Evolutionary conservation across 2,329 filamentous ascomycete genomes (phyloP), one percentile per base, ranked within the genome.

Genomic region (Penicillium fuscoglaucum): DNA sequence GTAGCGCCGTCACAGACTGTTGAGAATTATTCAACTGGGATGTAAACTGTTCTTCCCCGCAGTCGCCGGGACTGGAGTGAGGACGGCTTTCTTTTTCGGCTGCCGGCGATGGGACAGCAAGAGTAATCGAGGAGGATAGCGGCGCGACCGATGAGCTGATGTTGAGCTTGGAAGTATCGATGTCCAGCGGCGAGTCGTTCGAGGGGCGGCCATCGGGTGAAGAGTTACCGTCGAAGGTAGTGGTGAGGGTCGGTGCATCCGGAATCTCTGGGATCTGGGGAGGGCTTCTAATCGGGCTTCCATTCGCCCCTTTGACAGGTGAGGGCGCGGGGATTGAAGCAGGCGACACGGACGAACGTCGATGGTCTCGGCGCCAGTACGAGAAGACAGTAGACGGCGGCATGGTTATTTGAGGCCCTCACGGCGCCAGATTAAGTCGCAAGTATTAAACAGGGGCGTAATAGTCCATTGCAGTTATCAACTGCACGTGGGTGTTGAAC

Each of bases 361-460:
- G 73, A 57, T 74, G 72, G 50, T 75, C 73, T 60, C 73, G 73
- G 55, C 74, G 73, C 73, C 71, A 75, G 59, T 76, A 76, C 28
- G 73, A 74, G 60, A 76, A 76, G 47, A 76, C 74, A 21, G 73
- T 70, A 41, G 73, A 75, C 4, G 73, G 69, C 7, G 72, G 66
- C 74, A 76, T 76, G 61, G 31, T 53, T 50, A 47, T 59, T 39
- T 50, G 52, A 58, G 45, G 49, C 61, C 64, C 62, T 49, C 47
- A 53, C 59, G 37, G 61, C 60, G 64, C 63, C 51, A 58, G 26
- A 48, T 55, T 55, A 35, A 59, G 58, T 45, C 49, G 45, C 33
- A 29, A 35, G 10, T 15, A 48, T 62, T 41, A 35, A 60, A 15
- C 61, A 35, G 59, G 59, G 33, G 50, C 52, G 54, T 57, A 51